Evolutionary conservation across 441 rosid genomes (phyloP), one percentile per base, ranked within the genome.

Genomic region (Croton laevigatus): DNA sequence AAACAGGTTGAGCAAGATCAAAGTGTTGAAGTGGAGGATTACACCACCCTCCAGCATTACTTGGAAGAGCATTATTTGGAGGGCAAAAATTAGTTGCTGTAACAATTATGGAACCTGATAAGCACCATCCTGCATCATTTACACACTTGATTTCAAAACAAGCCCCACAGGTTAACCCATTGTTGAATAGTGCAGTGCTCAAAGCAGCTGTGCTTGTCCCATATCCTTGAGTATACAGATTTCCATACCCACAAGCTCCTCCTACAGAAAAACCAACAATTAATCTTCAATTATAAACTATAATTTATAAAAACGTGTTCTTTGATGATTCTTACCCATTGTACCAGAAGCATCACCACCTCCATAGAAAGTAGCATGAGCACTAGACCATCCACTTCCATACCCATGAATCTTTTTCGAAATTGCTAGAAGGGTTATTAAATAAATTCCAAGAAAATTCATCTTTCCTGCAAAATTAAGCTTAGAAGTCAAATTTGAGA

Each of bases 201-300:
- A 89, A 75, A 38, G 95, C 95, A 0, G 85, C 92, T 46, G 95
- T 89, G 79, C 71, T 88, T 12, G 83, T 80, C 64, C 96, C 93
- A 66, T 88, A 89, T 0, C 93, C 93, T 81, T 84, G 88, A 69
- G 86, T 82, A 71, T 83, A 80, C 20, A 89, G 82, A 65, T 89
- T 88, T 11, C 91, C 93, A 63, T 89, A 89, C 10, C 95, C 95
- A 68, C 95, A 89, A 55, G 95, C 91, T 58, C 93, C 95, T 22
- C 89, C 92, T 89, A 32, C 46, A 65, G 44, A 62, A 46, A 27
- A 65, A 17, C 17, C 57, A 58, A 46, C 3, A 23, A 42, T 45
- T 19, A 10, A 8, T 40, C 44, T 40, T 49, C n/a, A 14, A 49
- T n/a, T 19, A 49, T 5, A 1, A 49, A 49, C 19, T 16, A 49